Evolutionary conservation across 116 monocot genomes (phyloP), one percentile per base, ranked within the genome.

Genomic region (Zostera marina): DNA sequence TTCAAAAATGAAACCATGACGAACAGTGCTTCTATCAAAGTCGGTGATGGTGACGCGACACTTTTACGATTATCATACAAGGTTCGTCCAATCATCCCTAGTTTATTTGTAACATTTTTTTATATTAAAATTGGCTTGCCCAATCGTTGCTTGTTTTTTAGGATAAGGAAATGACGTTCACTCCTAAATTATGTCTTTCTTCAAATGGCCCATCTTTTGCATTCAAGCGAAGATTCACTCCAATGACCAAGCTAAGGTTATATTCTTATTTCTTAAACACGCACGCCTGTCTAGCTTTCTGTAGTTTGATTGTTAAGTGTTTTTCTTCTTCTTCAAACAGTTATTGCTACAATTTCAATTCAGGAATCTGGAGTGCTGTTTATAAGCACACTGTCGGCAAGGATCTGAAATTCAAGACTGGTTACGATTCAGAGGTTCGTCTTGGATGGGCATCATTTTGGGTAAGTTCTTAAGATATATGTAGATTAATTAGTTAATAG

Each of bases 361-460:
- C 83, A 16, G 81, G 65, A 57, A 71, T 70, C 13, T 98, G 90
- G 83, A 85, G 68, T 55, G 60, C 80, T 4, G 86, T 91, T 56
- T 91, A 85, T 62, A 91, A 91, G 63, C 82, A 59, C 15, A 76
- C 64, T 11, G 39, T 80, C 53, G 68, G 69, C 43, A 80, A 77
- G 53, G 82, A 85, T 57, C 59, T 82, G 39, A 91, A 91, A 60
- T 62, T 86, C 26, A 91, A 91, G 66, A 75, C 76, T 59, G 91
- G 91, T 63, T 91, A 91, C 72, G 91, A 91, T 78, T 91, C 91
- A 9, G 76, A 61, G 12, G 76, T 80, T 32, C 79, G 80, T 47
- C 73, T 85, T 69, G 77, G 75, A 4, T 91, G 91, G 91, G 82
- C 86, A 47, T 86, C 89, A 63, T 63, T 91, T 32, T 91, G 91